Percentiles rank a stretch among this genome's conserved stretches.
Evolutionary conservation across 495 filamentous ascomycete genomes (phyloP).

Genomic region (Trichoderma gamsii): DNA sequence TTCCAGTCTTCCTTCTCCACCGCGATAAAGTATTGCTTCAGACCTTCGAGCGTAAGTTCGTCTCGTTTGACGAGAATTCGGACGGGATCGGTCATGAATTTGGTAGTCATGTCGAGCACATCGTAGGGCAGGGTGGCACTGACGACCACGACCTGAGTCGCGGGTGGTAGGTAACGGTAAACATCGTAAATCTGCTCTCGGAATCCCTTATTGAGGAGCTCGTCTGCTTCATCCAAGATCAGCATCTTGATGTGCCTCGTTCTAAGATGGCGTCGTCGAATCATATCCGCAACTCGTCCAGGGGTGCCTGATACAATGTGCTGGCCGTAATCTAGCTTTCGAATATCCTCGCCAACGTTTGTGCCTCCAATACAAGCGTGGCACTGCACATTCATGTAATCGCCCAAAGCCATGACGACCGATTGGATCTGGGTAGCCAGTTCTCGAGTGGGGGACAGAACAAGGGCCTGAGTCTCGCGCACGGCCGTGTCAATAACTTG

Average conservation of each 20-base stretch:
- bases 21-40: constrained; percentile 99
- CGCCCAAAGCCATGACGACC: constrained; percentile 94
- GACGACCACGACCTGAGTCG: constrained; percentile 94
- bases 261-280: constrained; percentile 88
- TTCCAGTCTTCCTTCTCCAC: constrained; percentile 99
- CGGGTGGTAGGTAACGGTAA: constrained; percentile 94
- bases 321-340: constrained; percentile 87
- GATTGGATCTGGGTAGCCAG: constrained; percentile 98
- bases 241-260: constrained; percentile 99
- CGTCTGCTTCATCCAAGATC: constrained; percentile 97
- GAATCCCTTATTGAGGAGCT: constrained; percentile 96
- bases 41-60: constrained; percentile 96
- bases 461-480: constrained; percentile 92
- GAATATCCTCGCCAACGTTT: constrained; percentile 96
- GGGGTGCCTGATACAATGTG: constrained; percentile 97
- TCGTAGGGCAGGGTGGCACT: constrained; percentile 98
- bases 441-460: constrained; percentile 95
- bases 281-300: constrained; percentile 98
- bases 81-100: constrained; percentile 99
- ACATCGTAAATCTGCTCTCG: constrained; percentile 99
- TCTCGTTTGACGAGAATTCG: constrained; percentile 99
- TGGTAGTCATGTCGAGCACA: constrained; percentile 97
- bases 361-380: constrained; percentile 99
- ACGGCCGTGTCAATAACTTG: constrained; percentile 94
- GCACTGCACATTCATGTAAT: constrained; percentile 99